Conservation (phyloP, 305 asterid genomes). For the Fraxinus paxiana region DNA sequence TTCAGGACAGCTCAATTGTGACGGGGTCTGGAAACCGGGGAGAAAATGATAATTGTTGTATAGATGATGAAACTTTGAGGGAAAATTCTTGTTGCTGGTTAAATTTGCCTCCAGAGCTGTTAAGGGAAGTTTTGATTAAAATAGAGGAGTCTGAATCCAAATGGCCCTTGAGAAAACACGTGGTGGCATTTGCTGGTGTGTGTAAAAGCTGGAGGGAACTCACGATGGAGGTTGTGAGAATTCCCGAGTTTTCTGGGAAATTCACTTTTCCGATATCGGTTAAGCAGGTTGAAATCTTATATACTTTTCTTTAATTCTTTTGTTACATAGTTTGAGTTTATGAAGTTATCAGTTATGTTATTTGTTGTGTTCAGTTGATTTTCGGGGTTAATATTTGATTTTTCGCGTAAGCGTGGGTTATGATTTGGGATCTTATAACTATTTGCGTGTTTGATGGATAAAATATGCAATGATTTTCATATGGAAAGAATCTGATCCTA, state of each 20-base stretch:
- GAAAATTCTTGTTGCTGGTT: slow-evolving; percentile 49
- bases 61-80: slow-evolving; percentile 24
- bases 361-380: slow-evolving; percentile 13
- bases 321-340: neutral
- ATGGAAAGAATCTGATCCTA: neutral
- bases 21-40: slow-evolving; percentile 45
- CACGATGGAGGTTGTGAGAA: slow-evolving; percentile 62
- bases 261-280: slow-evolving; percentile 76
- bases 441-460: neutral
- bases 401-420: neutral
- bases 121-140: slow-evolving; percentile 66
- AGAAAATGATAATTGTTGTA: slow-evolving; percentile 8
- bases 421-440: neutral
- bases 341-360: neutral
- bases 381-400: neutral
- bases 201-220: slow-evolving; percentile 83
- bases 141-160: slow-evolving; percentile 63
- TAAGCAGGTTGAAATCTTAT: slow-evolving; percentile 57
- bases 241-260: slow-evolving; percentile 67
- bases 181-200: slow-evolving; percentile 88
- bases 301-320: neutral
- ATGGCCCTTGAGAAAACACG: slow-evolving; percentile 76
- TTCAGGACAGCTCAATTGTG: slow-evolving; percentile 61
- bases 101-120: slow-evolving; percentile 64
- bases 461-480: neutral